Evolutionary conservation across 108 stramenopile species (phyloP).

Genomic region (Bacterosira constricta): DNA sequence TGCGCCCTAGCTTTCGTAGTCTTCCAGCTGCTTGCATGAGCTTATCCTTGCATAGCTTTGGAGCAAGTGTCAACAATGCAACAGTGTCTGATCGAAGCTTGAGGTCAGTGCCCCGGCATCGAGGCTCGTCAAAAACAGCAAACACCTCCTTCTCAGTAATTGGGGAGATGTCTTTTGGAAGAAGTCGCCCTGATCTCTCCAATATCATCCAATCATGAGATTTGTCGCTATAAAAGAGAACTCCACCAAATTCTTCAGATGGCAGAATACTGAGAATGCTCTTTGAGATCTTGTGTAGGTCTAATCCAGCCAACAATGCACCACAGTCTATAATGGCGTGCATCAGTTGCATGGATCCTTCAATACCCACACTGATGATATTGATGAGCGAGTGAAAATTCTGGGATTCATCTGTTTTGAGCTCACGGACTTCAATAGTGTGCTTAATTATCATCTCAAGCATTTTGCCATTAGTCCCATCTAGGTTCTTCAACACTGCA

Average conservation of each 20-base stretch:
- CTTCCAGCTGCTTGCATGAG: constrained; percentile 69
- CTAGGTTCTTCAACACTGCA: constrained; percentile 13
- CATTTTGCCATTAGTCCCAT: constrained; percentile 61
- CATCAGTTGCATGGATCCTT: constrained; percentile 1
- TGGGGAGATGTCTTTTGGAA: constrained; percentile 42
- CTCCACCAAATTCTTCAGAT: constrained; percentile 15
- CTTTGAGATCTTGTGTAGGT: constrained; percentile 23
- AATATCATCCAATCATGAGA: constrained; percentile 47
- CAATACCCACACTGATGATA: neutral
- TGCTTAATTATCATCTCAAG: constrained; percentile 42
- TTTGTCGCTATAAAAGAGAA: constrained; percentile 22
- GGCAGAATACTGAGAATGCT: constrained; percentile 8
- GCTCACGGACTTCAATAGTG: neutral
- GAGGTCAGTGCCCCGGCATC: constrained; percentile 64
- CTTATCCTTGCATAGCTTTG: constrained; percentile 60
- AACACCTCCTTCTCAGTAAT: constrained; percentile 48
- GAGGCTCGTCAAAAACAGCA: constrained; percentile 62
- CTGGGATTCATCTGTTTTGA: neutral
- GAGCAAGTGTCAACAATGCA: constrained; percentile 60
- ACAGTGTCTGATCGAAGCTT: constrained; percentile 51
- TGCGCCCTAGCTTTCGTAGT: constrained; percentile 47
- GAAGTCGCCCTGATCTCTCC: constrained; percentile 41
- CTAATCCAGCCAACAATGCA: constrained; percentile 46
- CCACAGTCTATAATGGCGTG: constrained; percentile 58
- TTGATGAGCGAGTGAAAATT: neutral